Conservation (phyloP, 2,329 filamentous ascomycete species). For the Madurella fahalii region DNA sequence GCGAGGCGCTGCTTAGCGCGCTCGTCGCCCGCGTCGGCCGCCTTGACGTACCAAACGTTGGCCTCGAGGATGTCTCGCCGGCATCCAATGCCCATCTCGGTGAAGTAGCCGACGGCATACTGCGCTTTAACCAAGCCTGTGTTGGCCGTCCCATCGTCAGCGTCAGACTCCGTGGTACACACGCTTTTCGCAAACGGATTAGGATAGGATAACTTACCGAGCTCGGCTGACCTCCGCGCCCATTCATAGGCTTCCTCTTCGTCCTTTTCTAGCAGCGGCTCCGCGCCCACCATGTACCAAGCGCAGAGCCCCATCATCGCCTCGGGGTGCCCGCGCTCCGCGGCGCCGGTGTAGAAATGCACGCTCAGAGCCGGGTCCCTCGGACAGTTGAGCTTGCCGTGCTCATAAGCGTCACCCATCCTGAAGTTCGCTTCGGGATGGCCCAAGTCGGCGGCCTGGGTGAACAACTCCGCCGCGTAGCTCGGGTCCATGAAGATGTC, state of each 20-base stretch:
- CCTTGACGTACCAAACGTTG: constrained; percentile 97
- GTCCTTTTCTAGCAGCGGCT: constrained; percentile 88
- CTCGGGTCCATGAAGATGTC: constrained; percentile 88
- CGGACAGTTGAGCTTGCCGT: constrained; percentile 81
- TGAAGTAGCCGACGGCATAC: constrained; percentile 95
- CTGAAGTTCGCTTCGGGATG: constrained; percentile 82
- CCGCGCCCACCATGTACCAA: constrained; percentile 96
- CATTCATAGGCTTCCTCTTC: constrained; percentile 96
- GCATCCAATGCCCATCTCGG: constrained; percentile 96
- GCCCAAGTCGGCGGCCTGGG: constrained; percentile 86
- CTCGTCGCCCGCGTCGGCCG: constrained; percentile 86
- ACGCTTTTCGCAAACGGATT: background rate
- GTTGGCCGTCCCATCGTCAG: background rate
- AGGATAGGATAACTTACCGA: constrained; percentile 56
- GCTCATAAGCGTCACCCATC: constrained; percentile 95
- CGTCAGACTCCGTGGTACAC: background rate
- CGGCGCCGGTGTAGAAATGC: constrained; percentile 94
- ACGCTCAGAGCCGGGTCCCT: constrained; percentile 89
- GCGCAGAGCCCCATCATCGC: constrained; percentile 99
- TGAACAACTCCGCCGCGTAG: constrained; percentile 92
- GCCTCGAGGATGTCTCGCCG: constrained; percentile 91
- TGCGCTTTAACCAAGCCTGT: constrained; percentile 70
- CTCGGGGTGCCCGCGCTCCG: constrained; percentile 73
- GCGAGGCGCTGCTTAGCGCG: constrained; percentile 81
- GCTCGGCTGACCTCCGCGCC: constrained; percentile 80